Conservation (phyloP, 2,329 filamentous ascomycete species). For the Pseudopyrenochaeta lycopersici region DNA sequence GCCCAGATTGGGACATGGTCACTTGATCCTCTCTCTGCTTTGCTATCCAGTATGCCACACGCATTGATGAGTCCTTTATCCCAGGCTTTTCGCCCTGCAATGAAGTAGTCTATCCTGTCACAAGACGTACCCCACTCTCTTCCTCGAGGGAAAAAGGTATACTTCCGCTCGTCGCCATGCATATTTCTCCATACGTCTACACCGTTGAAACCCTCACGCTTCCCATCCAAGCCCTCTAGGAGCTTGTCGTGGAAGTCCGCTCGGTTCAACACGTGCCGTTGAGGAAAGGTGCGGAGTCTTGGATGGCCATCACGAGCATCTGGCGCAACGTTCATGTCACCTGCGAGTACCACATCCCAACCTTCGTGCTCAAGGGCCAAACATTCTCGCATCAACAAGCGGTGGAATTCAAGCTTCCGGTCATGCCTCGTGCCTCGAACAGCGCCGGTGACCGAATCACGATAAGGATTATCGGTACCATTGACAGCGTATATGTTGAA, state of each 20-base stretch:
- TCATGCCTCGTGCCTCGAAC: constrained; percentile 60
- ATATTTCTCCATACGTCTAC: constrained; percentile 61
- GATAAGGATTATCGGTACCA: constrained; percentile 59
- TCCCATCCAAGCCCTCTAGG: constrained; percentile 39
- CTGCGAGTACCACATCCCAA: constrained; percentile 58
- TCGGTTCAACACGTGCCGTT: constrained; percentile 61
- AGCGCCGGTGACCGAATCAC: constrained; percentile 53
- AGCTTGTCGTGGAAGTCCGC: constrained; percentile 61
- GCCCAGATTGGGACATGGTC: constrained; percentile 65
- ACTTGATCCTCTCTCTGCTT: constrained; percentile 59
- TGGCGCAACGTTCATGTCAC: constrained; percentile 63
- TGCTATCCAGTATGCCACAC: constrained; percentile 54
- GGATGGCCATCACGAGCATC: constrained; percentile 57
- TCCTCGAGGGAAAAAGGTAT: constrained; percentile 60
- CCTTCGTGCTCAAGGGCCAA: constrained; percentile 52
- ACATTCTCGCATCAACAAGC: constrained; percentile 56
- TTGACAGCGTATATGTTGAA: constrained; percentile 65
- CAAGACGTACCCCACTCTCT: constrained; percentile 60
- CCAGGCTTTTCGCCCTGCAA: constrained; percentile 54
- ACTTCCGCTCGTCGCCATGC: constrained; percentile 53
- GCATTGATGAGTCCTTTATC: constrained; percentile 47
- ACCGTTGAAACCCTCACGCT: constrained; percentile 28
- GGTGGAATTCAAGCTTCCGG: constrained; percentile 60
- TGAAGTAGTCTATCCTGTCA: constrained; percentile 63
- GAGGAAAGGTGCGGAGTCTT: constrained; percentile 54